Evolutionary conservation across 2,329 filamentous ascomycete species (phyloP).

Genomic region (Fusarium sacchari): DNA sequence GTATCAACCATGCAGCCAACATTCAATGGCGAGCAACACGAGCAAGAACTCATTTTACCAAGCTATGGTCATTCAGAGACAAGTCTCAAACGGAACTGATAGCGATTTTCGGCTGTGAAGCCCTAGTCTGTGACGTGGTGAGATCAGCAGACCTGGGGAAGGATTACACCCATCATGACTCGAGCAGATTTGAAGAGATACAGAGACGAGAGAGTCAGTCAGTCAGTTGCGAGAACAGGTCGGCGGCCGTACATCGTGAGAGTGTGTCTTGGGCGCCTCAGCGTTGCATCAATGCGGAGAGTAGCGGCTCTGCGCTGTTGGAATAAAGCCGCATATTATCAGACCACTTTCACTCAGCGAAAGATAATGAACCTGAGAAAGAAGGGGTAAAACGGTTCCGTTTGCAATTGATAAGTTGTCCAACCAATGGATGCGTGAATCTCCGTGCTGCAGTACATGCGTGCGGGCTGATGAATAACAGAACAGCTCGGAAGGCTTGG

Average conservation of each 20-base stretch:
- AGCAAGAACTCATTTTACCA: background rate
- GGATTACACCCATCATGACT: slow-evolving; percentile 3
- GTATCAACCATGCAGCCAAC: background rate
- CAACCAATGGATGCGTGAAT: background rate
- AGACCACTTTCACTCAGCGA: slow-evolving; percentile 10
- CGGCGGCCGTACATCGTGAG: background rate
- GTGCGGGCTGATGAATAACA: background rate
- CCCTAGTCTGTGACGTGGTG: background rate
- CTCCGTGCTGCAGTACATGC: background rate
- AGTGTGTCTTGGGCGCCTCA: background rate
- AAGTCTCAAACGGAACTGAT: background rate
- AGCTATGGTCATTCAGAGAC: background rate
- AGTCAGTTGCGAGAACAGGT: background rate
- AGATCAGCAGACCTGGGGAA: background rate
- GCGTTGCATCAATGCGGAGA: background rate
- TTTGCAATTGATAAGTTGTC: background rate
- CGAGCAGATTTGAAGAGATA: background rate
- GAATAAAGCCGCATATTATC: slow-evolving; percentile 6
- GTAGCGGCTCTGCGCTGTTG: background rate
- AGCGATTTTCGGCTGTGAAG: background rate
- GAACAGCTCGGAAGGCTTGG: background rate
- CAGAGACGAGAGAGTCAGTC: no score
- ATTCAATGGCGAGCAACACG: background rate
- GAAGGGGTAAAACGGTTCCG: background rate
- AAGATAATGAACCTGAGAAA: slow-evolving; percentile 1